Evolutionary conservation across 495 filamentous ascomycete species (phyloP), one percentile per base, ranked within the genome.

Genomic region (Penicillium bovifimosum): DNA sequence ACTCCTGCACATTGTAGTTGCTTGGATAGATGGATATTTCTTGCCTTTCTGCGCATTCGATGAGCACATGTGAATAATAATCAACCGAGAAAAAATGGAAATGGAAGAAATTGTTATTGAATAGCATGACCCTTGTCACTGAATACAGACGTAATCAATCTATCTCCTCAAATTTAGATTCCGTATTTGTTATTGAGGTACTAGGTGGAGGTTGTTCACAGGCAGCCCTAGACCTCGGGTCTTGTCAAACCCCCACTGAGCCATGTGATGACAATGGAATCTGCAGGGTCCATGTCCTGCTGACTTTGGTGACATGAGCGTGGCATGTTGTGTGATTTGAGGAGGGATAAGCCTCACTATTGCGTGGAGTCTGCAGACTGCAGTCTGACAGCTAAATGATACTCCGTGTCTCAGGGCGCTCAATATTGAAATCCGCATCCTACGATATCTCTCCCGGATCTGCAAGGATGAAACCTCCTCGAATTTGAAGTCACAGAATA

Each of bases 1-100:
- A 24, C 2, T 35, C 17, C 44, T 35, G 42, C 18, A 26, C n/a
- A 52, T 26, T 43, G 53, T 60, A 56, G 54, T 57, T 39, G 47
- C 32, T 34, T 54, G 41, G 41, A 53, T 58, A 51, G 55, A n/a
- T 29, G 28, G n/a, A 16, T 43, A 38, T 41, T 18, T 40, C 10
- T 41, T 50, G 31, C n/a, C 27, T 32, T 36, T 34, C 33, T 41
- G 36, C 35, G n/a, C 41, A 50, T 50, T 41, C 47, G 40, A 39
- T 28, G 38, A 32, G 24, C 24, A 52, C 13, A 28, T 52, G 29
- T 44, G 11, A 31, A 38, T 36, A 52, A n/a, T 7, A 35, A n/a
- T n/a, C 24, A 35, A 10, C n/a, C 29, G 38, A 8, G 18, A 50
- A 27, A 9, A 50, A 41, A 16, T 34, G 5, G 31, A 42, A 35